Conservation (phyloP, 805 yeast genomes). For the Ogataea paradorogensis region DNA sequence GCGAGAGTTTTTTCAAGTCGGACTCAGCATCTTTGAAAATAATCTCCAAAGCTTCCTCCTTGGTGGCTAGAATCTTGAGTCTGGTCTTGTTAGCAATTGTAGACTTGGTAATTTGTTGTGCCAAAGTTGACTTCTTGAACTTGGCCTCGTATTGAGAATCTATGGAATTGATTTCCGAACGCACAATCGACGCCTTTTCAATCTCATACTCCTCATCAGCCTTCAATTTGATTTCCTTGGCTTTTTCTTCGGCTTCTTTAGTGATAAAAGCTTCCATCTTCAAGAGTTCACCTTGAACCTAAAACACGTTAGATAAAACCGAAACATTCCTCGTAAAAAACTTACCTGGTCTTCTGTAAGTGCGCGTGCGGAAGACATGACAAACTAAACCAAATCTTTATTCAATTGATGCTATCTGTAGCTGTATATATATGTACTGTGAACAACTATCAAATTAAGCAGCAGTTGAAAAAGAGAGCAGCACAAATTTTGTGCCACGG, state of each 20-base stretch:
- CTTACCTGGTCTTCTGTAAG: constrained; percentile 50
- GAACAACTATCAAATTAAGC: constrained; percentile 11
- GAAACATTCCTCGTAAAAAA: constrained; percentile 7
- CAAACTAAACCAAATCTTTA: background rate
- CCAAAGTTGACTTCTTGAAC: constrained; percentile 85
- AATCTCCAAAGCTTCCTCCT: constrained; percentile 73
- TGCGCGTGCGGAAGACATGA: constrained; percentile 35
- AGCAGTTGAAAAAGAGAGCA: constrained; percentile 10
- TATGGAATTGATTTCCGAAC: constrained; percentile 86
- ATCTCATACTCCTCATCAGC: constrained; percentile 99
- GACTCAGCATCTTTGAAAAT: constrained; percentile 69
- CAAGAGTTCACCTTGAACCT: constrained; percentile 93
- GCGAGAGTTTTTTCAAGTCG: constrained; percentile 56
- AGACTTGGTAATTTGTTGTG: constrained; percentile 93
- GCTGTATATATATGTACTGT: constrained; percentile 4
- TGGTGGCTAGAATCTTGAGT: constrained; percentile 81
- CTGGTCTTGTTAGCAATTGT: constrained; percentile 95
- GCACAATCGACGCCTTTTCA: constrained; percentile 92
- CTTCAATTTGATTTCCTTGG: constrained; percentile 90
- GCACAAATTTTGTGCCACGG: constrained; percentile 5
- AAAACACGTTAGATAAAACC: constrained; percentile 5
- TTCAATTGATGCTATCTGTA: constrained; percentile 4
- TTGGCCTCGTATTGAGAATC: constrained; percentile 78
- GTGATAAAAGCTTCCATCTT: constrained; percentile 98
- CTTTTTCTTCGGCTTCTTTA: constrained; percentile 99